Base-by-base conservation (phyloP, 352 stramenopile species). In the Phytophthora cryptogea region DNA sequence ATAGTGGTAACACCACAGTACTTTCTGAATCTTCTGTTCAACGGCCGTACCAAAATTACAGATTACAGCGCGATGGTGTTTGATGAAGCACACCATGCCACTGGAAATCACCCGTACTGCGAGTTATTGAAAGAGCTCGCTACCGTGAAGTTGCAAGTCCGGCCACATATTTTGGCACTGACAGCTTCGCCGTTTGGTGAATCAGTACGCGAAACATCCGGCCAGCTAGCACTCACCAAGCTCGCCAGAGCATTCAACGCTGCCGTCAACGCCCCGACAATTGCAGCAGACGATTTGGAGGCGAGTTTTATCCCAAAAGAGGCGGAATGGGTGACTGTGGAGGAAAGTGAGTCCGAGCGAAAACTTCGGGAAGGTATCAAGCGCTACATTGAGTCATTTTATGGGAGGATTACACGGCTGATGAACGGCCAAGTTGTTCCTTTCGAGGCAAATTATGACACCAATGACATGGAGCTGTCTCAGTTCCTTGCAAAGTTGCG, bases 71-170 rank as follows among this genome's bases (percentile, higher is more conserved):
- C 82, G 35, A 74, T 94, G 70, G 76, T 94, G 13, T 91, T 94
- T 66, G 84, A 94, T 35, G 82, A 94, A 70, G 84, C 84, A 4
- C 84, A 94, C 44, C 84, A 94, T 41, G 82, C 78, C 3, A 90
- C 70, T 45, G 72, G 77, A 17, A 74, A 76, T 1, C 71, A 90
- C 49, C 80, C 84, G 0, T 92, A 92, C 47, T 76, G 70, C 16
- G 66, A 82, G 14, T 68, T 94, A 11, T 53, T 90, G 30, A 66
- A 76, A 54, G 60, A 63, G 26, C 23, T 94, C 1, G 56, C 64
- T 10, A 48, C 37, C 10, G 59, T 84, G 23, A 48, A 68, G 13
- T 8, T 51, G 0, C 47, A 59, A 13, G 20, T 17, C 36, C 57
- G 78, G 9, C 84, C 84, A 20, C 78, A 82, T 4, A 68, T 92